phyloP scores from a whole-genome alignment of 2,329 filamentous ascomycete species.

The Paracoccidioides lutzii region DNA sequence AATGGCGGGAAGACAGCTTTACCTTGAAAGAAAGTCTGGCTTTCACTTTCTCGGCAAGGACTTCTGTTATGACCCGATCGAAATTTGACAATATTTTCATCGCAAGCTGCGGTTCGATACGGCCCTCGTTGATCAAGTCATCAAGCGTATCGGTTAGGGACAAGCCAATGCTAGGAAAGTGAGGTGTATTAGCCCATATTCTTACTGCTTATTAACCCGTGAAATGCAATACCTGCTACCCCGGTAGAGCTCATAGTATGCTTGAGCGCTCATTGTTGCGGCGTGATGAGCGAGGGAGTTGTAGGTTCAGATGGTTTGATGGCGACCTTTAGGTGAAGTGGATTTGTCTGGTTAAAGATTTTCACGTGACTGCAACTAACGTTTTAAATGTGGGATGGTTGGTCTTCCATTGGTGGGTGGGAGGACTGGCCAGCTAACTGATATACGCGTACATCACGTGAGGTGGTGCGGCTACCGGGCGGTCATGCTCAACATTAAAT shows the following conservation, averaged over 20 bases:
- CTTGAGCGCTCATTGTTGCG: conserved; percentile 36
- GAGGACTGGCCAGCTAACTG: no score
- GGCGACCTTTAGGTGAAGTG: neutral
- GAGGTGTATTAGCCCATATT: conserved; percentile 11
- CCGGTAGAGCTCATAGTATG: conserved; percentile 91
- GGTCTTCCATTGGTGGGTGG: neutral
- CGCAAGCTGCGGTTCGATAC: conserved; percentile 92
- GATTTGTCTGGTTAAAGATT: neutral
- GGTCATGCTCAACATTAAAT: no score
- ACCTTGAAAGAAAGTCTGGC: conserved; percentile 91
- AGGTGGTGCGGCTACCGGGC: no score
- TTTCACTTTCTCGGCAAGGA: conserved; percentile 84
- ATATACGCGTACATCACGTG: no score
- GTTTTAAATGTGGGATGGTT: neutral
- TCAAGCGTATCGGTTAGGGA: conserved; percentile 94
- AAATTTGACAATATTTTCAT: conserved; percentile 98
- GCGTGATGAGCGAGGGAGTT: conserved; percentile 1
- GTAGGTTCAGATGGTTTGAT: conserved; percentile 1
- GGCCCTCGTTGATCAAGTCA: conserved; percentile 83
- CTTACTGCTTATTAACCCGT: conserved; percentile 1
- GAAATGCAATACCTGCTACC: conserved; percentile 68
- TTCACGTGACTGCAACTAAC: neutral
- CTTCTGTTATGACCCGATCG: conserved; percentile 83
- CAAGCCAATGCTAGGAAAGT: conserved; percentile 62
- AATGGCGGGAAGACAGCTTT: conserved; percentile 15